Conservation (phyloP, 352 stramenopile species). For the Phytopythium chamaehyphon region DNA sequence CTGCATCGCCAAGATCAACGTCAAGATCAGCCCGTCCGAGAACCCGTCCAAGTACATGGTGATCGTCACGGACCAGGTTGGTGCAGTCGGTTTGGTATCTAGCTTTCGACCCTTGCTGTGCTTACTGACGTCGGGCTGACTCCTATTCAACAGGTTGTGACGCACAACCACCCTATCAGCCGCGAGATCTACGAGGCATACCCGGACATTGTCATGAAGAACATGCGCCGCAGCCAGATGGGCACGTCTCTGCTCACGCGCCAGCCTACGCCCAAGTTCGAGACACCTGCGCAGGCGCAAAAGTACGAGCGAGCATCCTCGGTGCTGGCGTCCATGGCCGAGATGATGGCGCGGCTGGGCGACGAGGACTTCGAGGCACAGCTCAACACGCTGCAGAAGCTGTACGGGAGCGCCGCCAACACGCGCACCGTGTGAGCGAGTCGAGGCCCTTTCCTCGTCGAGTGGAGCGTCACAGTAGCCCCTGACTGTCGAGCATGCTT, state of each 20-base stretch:
- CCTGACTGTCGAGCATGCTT: not conserved
- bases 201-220: conserved; percentile 80
- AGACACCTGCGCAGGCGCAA: conserved; percentile 61
- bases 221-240: conserved; percentile 77
- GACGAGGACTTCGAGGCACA: conserved; percentile 77
- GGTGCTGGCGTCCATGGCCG: conserved; percentile 63
- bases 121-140: not conserved
- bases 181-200: conserved; percentile 85
- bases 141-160: conserved; percentile 49
- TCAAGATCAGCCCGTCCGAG: conserved; percentile 81
- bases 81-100: too few relatives aligned
- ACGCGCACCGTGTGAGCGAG: conserved; percentile 40
- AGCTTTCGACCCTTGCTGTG: not conserved
- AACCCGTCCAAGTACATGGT: conserved; percentile 86
- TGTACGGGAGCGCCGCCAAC: conserved; percentile 61
- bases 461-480: too few relatives aligned
- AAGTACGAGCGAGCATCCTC: conserved; percentile 76
- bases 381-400: conserved; percentile 67
- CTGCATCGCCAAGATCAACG: conserved; percentile 86
- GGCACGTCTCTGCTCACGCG: conserved; percentile 55
- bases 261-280: conserved; percentile 72
- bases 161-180: conserved; percentile 81
- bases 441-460: too few relatives aligned
- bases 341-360: conserved; percentile 62
- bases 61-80: conserved; percentile 81